Evolutionary conservation across 1,284 basidiomycete genomes (phyloP), one percentile per base, ranked within the genome.

Genomic region (Entoloma clypeatum): DNA sequence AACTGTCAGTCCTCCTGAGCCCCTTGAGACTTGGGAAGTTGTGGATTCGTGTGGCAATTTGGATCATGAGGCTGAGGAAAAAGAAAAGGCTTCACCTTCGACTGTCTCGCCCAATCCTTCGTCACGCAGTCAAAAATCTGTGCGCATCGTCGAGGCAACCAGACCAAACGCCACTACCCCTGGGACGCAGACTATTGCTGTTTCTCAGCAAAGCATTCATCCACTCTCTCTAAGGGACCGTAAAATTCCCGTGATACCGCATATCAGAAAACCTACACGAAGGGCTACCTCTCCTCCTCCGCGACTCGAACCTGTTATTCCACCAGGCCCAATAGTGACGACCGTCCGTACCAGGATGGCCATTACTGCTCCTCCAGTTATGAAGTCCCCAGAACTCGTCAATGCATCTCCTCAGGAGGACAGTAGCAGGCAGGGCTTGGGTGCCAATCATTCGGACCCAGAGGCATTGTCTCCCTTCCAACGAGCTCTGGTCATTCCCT

Each of bases 1-100:
- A n/a, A n/a, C n/a, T n/a, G n/a, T n/a, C n/a, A n/a, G n/a, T n/a
- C n/a, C n/a, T n/a, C n/a, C n/a, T n/a, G 65, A 67, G 35, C 49
- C 53, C 3, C 35, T 65, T 19, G 61, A 68, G 7, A 26, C 55
- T 14, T 70, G 68, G 68, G 68, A 69, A 49, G 55, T 68, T n/a
- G 44, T 65, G 13, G 50, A 56, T 10, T 50, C 47, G 17, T 55
- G 60, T 16, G 18, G 44, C 16, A 33, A 55, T 22, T 41, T 43
- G 4, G 59, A 59, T 28, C 41, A 59, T 7, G 49, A 60, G 47
- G 54, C 60, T 19, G 52, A 55, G 5, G 49, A 58, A 27, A 54
- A 50, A 35, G 45, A 5, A 43, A 58, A 8, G 48, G 49, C 4
- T 36, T 49, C 22, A 27, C 38, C 14, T 11, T 49, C 7, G 32